A percentile compares a stretch with the other conserved stretches of the same genome.
Conservation (phyloP, 2,329 filamentous ascomycete genomes). For the Paecilomyces sp. region DNA sequence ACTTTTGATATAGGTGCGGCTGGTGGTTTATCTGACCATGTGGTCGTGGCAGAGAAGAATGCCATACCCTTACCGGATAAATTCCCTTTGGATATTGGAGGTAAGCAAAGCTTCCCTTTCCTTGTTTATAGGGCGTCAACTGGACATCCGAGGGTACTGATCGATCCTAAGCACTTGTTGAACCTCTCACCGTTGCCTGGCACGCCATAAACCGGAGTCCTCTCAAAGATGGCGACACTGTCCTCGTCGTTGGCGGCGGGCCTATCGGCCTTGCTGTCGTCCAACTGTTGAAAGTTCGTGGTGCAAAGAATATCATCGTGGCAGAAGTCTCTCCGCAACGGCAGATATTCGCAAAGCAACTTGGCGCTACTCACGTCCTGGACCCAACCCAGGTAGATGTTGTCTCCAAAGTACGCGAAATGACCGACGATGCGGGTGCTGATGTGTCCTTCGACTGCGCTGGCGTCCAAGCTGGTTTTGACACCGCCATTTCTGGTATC, state of each 20-base stretch:
- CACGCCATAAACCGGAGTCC: constrained; percentile 50
- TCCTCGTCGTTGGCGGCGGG: constrained; percentile 53
- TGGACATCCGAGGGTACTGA: not conserved
- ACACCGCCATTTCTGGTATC: constrained; percentile 43
- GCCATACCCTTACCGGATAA: constrained; percentile 15
- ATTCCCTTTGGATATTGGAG: constrained; percentile 8
- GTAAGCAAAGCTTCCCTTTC: not conserved
- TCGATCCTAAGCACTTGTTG: constrained; percentile 45
- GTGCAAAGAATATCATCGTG: constrained; percentile 49
- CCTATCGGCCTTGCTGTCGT: constrained; percentile 57
- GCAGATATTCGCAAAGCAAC: constrained; percentile 45
- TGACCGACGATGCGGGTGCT: constrained; percentile 43
- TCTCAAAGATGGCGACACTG: constrained; percentile 37
- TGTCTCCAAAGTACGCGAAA: constrained; percentile 37
- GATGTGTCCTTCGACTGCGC: constrained; percentile 58
- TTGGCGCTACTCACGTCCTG: constrained; percentile 50
- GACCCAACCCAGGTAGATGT: constrained; percentile 44
- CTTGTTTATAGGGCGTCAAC: no score
- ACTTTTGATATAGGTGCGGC: constrained; percentile 36
- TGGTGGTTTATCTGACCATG: constrained; percentile 22
- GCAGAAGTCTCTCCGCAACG: constrained; percentile 48
- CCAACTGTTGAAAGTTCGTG: constrained; percentile 48
- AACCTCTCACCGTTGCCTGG: constrained; percentile 58
- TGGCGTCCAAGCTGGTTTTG: constrained; percentile 47
- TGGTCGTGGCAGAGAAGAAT: constrained; percentile 14